Percentiles rank a stretch among this genome's conserved stretches.
Conservation (phyloP, 768 basidiomycete genomes). For the Auricularia heimuer region DNA sequence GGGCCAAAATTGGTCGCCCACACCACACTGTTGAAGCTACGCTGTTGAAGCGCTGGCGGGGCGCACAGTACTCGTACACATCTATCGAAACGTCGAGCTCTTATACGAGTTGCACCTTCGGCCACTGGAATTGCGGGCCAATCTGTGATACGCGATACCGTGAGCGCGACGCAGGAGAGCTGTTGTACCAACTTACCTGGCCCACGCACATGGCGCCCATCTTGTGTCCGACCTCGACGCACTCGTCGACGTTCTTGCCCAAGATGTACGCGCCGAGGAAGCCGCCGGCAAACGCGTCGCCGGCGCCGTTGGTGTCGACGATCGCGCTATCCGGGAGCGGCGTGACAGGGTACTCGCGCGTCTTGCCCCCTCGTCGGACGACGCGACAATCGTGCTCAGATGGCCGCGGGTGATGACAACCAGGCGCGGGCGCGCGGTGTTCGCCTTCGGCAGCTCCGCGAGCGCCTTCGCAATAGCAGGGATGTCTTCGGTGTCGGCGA, state of each 20-base stretch:
- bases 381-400: conserved; percentile 32
- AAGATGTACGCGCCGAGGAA: conserved; percentile 79
- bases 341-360: conserved; percentile 31
- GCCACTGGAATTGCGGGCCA: conserved; percentile 48
- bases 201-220: conserved; percentile 79
- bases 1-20: neutral
- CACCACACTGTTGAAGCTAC: neutral
- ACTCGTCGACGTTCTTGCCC: conserved; percentile 69
- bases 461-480: conserved; percentile 61
- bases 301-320: conserved; percentile 96
- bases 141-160: conserved; percentile 24
- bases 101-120: conserved; percentile 40
- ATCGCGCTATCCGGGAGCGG: conserved; percentile 53
- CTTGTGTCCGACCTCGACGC: conserved; percentile 78
- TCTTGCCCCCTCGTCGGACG: conserved; percentile 19
- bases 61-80: neutral
- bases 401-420: conserved; percentile 51
- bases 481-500: conserved; percentile 56
- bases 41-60: neutral
- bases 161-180: neutral
- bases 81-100: neutral
- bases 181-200: conserved; percentile 35
- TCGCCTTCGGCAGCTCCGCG: conserved; percentile 67
- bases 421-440: conserved; percentile 72
- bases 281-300: conserved; percentile 94